phyloP scores from a whole-genome alignment of 176 grass and related monocot genomes.

The Hyparrhenia diplandra region DNA sequence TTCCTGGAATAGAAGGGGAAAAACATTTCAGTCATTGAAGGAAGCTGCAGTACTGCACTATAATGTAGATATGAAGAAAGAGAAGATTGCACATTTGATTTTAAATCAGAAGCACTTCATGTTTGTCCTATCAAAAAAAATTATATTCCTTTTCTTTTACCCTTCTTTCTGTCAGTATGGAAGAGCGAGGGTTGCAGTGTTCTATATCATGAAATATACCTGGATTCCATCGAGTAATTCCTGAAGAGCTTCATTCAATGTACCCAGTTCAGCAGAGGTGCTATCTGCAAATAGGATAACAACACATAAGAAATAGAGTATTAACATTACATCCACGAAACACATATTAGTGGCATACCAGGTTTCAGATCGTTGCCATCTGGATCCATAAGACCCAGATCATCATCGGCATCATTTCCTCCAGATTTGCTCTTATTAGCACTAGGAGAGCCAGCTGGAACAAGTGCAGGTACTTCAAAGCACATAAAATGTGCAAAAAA shows the following conservation, averaged over 20 bases:
- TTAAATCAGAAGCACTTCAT: background rate
- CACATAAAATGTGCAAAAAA: constrained; percentile 99
- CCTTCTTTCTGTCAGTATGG: background rate
- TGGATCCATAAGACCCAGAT: constrained; percentile 71
- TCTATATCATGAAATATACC: constrained; percentile 42
- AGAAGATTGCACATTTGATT: constrained; percentile 2
- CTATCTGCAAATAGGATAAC: constrained; percentile 46
- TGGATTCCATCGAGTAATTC: constrained; percentile 98
- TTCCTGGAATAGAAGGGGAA: constrained; percentile 51
- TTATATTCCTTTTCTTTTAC: background rate
- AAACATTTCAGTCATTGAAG: constrained; percentile 26
- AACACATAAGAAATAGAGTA: constrained; percentile 12
- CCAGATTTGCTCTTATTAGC: constrained; percentile 46
- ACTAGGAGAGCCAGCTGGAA: constrained; percentile 56
- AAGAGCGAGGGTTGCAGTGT: background rate
- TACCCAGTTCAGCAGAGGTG: constrained; percentile 62
- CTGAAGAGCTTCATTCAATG: constrained; percentile 87
- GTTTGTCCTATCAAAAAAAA: background rate
- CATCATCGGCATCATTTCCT: constrained; percentile 63
- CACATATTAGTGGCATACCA: constrained; percentile 30
- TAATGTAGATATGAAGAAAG: background rate
- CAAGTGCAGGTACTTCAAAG: constrained; percentile 88
- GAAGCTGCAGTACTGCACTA: constrained; percentile 4
- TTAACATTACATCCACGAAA: background rate
- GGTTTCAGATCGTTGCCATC: constrained; percentile 84